Base-by-base conservation (phyloP, 441 rosid genomes). In the Hura crepitans region DNA sequence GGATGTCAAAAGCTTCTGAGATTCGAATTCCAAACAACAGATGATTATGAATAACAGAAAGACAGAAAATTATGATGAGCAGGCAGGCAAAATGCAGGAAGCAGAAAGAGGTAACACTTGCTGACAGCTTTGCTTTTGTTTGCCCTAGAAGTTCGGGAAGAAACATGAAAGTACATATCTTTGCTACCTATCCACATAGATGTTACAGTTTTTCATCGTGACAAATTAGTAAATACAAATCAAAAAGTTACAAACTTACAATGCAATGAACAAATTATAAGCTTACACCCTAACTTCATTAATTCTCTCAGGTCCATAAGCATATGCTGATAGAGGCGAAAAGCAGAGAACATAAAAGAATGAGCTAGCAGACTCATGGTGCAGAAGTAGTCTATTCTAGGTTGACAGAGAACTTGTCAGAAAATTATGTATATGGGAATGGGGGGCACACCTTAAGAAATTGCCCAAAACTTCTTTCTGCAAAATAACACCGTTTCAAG, bases 381-480 rank as follows among this genome's bases (percentile, higher is more conserved):
- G 13, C 58, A 33, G 14, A 42, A 31, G 46, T 54, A 37, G 25
- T 39, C 53, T 54, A 17, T 54, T 31, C 62, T 67, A 67, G n/a
- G 62, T 25, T 55, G 39, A 54, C 33, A 25, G 35, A 51, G 15
- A 66, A 67, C 47, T 54, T 67, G 25, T 67, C 35, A 14, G 70
- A 55, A 25, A 37, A 23, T 69, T 11, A 17, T 23, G 15, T 33
- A 6, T 25, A 2, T 39, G 37, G 8, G 18, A 66, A n/a, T n/a
- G n/a, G n/a, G n/a, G n/a, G n/a, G 30, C 60, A 15, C 55, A 50
- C 42, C 65, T 78, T 57, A 71, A 28, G 71, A 27, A 25, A 78
- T 71, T 33, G 89, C 88, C 96, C 98, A 95, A 74, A 92, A 95
- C 78, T 76, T 92, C 82, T 90, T 95, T 71, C 93, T 82, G 76